Percentiles rank a stretch among this genome's conserved stretches.
Evolutionary conservation across 129 eudicot genomes (phyloP).

Genomic region (Ambrosia trifida): DNA sequence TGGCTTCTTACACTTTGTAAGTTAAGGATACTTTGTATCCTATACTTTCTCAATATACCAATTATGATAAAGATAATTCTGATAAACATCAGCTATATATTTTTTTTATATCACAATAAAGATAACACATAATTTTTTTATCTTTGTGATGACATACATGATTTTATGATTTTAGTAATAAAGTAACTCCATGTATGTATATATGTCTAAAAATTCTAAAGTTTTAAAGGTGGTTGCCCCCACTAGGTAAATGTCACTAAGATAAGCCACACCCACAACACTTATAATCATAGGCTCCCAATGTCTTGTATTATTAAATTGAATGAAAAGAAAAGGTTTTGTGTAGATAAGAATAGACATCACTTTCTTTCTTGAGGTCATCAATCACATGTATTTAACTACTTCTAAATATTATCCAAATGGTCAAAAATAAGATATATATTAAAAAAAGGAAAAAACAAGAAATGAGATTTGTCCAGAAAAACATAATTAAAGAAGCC

Average conservation of each 20-base stretch:
- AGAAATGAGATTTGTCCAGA: background rate
- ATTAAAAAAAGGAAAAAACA: background rate
- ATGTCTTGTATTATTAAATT: conserved; percentile 21
- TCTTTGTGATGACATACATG: too few relatives aligned
- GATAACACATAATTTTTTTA: too few relatives aligned
- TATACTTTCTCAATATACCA: too few relatives aligned
- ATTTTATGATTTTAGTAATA: too few relatives aligned
- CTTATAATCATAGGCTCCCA: conserved; percentile 24
- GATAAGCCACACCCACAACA: conserved; percentile 29
- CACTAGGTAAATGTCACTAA: conserved; percentile 17
- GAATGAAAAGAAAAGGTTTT: conserved; percentile 19
- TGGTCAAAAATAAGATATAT: conserved; percentile 11
- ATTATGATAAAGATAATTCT: too few relatives aligned
- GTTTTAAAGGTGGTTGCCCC: conserved; percentile 26
- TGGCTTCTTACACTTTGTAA: too few relatives aligned
- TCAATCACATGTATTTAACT: conserved; percentile 31
- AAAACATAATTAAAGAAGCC: conserved; percentile 11
- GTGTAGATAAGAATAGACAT: conserved; percentile 33
- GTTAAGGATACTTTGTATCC: too few relatives aligned
- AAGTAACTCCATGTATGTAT: too few relatives aligned
- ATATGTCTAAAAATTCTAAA: background rate
- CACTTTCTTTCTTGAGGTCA: conserved; percentile 38
- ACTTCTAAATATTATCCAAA: conserved; percentile 14
- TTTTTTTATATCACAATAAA: too few relatives aligned
- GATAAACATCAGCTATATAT: too few relatives aligned